Conservation (phyloP, 2,329 filamentous ascomycete species). For the Zarea fungicola region DNA sequence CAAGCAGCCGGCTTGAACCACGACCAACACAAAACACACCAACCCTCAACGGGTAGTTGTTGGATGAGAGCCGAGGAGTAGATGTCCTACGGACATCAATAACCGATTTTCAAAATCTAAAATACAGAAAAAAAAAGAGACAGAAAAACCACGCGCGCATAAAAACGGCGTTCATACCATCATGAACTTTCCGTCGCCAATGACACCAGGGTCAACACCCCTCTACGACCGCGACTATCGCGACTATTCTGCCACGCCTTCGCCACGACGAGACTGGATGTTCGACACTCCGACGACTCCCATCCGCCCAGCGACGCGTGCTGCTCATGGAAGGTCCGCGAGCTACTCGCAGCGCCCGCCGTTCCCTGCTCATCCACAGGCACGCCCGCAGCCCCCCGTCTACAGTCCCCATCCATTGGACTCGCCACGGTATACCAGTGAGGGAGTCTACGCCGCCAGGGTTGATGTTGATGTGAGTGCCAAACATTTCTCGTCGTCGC, state of each 20-base stretch:
- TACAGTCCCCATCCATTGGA: slow-evolving; percentile 34
- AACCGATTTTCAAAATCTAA: not conserved
- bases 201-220: slow-evolving; percentile 42
- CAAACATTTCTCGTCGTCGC: slow-evolving; percentile 44
- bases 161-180: slow-evolving; percentile 27
- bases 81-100: slow-evolving; percentile 28
- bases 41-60: slow-evolving; percentile 11
- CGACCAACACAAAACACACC: slow-evolving; percentile 15
- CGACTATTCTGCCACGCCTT: slow-evolving; percentile 51
- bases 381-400: slow-evolving; percentile 35
- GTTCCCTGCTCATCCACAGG: slow-evolving; percentile 9
- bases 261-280: slow-evolving; percentile 45
- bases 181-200: slow-evolving; percentile 36
- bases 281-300: slow-evolving; percentile 41
- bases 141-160: not conserved
- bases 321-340: slow-evolving; percentile 33
- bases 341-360: slow-evolving; percentile 30
- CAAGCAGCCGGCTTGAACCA: slow-evolving; percentile 14
- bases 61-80: slow-evolving; percentile 16
- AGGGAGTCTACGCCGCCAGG: slow-evolving; percentile 54
- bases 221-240: slow-evolving; percentile 48
- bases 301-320: slow-evolving; percentile 50
- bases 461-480: slow-evolving; percentile 55
- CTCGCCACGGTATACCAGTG: slow-evolving; percentile 58
- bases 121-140: slow-evolving; percentile 9